A percentile compares a stretch with the other conserved stretches of the same genome.
Conservation (phyloP, 2,329 filamentous ascomycete species). For the Xylariaceae sp. region DNA sequence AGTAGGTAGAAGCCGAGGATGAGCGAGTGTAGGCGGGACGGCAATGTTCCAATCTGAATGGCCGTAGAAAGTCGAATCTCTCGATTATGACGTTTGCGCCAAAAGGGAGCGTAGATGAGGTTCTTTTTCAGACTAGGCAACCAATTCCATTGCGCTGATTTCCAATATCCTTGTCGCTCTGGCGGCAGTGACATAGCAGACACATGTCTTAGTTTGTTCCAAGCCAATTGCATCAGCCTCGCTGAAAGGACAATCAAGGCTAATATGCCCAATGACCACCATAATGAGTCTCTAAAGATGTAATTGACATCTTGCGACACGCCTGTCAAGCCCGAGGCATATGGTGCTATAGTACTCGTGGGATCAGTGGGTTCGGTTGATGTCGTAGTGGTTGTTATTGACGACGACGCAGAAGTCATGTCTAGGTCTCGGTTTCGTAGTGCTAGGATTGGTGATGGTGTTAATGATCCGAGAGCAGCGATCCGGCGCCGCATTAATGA, state of each 20-base stretch:
- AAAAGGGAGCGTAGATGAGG: conserved; percentile 61
- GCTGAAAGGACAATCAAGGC: conserved; percentile 53
- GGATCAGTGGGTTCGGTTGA: conserved; percentile 12
- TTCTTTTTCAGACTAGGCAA: conserved; percentile 63
- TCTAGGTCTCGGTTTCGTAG: conserved; percentile 24
- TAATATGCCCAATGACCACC: conserved; percentile 59
- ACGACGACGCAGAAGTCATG: not conserved
- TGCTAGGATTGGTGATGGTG: conserved; percentile 27
- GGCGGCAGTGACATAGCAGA: conserved; percentile 54
- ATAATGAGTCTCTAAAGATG: conserved; percentile 55
- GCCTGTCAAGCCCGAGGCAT: conserved; percentile 55
- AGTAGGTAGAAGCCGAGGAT: conserved; percentile 55
- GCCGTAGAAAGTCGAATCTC: conserved; percentile 62
- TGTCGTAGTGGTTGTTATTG: conserved; percentile 11
- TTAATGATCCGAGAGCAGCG: conserved; percentile 29
- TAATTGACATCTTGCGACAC: conserved; percentile 60
- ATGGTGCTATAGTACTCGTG: conserved; percentile 53
- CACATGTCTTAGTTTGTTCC: conserved; percentile 57
- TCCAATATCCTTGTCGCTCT: conserved; percentile 59
- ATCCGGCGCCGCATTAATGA: conserved; percentile 33
- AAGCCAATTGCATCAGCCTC: conserved; percentile 52
- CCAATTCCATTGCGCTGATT: conserved; percentile 54
- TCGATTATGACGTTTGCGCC: conserved; percentile 64
- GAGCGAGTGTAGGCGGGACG: conserved; percentile 61
- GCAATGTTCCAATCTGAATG: conserved; percentile 57